These are phyloP conservation scores for Ophiostoma triangulosporum DNA, from an alignment of 2,329 filamentous ascomycete species.

Conservation along the genomic window DNA sequence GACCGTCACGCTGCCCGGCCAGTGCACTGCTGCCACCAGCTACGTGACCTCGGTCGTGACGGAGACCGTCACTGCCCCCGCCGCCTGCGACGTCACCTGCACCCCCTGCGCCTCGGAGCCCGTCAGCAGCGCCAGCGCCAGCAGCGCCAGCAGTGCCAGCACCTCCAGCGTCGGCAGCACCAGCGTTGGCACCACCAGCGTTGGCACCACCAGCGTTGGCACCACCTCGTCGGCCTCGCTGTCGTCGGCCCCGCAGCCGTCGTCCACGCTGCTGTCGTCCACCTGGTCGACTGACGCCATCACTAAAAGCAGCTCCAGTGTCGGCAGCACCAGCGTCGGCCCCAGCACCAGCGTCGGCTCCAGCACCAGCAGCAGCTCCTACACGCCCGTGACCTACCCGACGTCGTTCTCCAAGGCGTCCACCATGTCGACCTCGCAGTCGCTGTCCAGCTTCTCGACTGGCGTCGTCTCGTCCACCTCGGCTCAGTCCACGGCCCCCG, in stretches of 20 bases:
- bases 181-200: not conserved
- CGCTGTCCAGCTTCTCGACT: not conserved
- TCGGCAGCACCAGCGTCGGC: not conserved
- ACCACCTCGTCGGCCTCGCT: too few relatives aligned
- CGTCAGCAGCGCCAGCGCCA: not conserved
- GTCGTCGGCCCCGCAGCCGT: too few relatives aligned
- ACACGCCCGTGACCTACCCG: slow-evolving; percentile 4
- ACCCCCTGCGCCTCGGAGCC: slow-evolving; percentile 4
- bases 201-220: not conserved
- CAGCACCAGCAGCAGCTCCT: slow-evolving; percentile 1
- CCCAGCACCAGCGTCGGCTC: not conserved
- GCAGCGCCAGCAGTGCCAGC: not conserved
- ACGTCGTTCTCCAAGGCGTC: slow-evolving; percentile 3
- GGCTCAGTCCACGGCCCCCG: not conserved
- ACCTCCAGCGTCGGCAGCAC: not conserved
- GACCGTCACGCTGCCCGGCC: slow-evolving; percentile 8
- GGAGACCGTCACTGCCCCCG: slow-evolving; percentile 4
- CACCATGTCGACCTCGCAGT: not conserved
- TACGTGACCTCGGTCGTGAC: slow-evolving; percentile 2
- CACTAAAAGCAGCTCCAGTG: not conserved
- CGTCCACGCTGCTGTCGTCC: not conserved
- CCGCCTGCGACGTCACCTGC: slow-evolving; percentile 1
- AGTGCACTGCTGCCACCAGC: slow-evolving; percentile 3
- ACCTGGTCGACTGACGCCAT: slow-evolving; percentile 4
- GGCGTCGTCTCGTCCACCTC: not conserved